Percentiles rank a stretch among this genome's conserved stretches.
These are phyloP conservation scores for Claviceps cyperi DNA, from an alignment of 2,329 filamentous ascomycete species.

Conservation along the genomic window DNA sequence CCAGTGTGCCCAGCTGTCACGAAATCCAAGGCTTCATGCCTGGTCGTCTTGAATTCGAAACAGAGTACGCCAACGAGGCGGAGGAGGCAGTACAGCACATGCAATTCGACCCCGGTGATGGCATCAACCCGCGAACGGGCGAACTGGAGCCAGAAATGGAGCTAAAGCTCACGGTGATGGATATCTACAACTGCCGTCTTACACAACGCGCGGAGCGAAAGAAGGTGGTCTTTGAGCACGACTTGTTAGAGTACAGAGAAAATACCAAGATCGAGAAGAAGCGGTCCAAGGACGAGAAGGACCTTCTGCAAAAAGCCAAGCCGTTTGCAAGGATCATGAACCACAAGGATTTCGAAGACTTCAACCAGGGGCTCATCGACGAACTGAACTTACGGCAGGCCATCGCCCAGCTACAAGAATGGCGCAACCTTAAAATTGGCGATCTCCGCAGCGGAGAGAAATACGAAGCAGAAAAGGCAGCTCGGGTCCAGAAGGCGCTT, in stretches of 20 bases:
- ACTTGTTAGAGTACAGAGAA: conserved; percentile 82
- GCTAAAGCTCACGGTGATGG: conserved; percentile 93
- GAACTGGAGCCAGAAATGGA: conserved; percentile 93
- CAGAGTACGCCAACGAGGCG: conserved; percentile 92
- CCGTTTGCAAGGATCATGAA: conserved; percentile 97
- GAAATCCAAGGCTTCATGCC: conserved; percentile 99
- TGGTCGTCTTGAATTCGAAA: conserved; percentile 91
- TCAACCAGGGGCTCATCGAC: conserved; percentile 74
- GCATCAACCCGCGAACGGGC: conserved; percentile 69
- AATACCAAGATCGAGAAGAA: conserved; percentile 86
- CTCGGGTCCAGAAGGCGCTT: conserved; percentile 52
- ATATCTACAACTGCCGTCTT: conserved; percentile 88
- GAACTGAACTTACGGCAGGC: conserved; percentile 85
- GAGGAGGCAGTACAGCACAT: conserved; percentile 97
- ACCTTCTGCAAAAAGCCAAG: conserved; percentile 83
- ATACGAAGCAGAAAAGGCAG: conserved; percentile 78
- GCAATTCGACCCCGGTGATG: conserved; percentile 94
- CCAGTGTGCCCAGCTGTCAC: conserved; percentile 88
- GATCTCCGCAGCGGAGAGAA: conserved; percentile 79
- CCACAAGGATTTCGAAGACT: conserved; percentile 71
- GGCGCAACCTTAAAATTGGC: conserved; percentile 72
- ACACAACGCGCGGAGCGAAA: conserved; percentile 88
- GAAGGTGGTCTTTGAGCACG: conserved; percentile 92
- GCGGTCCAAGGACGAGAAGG: conserved; percentile 85
- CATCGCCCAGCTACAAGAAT: conserved; percentile 83